phyloP scores from a whole-genome alignment of 495 filamentous ascomycete species.

The Penicillium simplicissimum region DNA sequence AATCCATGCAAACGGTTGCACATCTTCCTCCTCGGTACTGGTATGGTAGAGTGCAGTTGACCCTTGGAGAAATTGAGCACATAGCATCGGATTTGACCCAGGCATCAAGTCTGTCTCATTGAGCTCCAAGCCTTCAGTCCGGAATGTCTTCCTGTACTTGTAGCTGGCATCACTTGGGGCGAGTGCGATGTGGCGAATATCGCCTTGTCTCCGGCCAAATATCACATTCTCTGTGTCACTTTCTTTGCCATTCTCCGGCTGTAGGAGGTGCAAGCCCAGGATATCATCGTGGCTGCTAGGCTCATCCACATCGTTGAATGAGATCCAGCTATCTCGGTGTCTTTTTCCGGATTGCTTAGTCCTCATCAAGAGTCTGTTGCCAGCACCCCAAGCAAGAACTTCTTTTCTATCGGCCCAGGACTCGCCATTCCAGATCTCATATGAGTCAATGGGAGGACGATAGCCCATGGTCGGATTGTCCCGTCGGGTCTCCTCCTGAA shows the following conservation, averaged over 20 bases:
- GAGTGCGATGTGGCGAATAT: conserved; percentile 41
- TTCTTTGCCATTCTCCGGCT: conserved; percentile 33
- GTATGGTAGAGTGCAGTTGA: conserved; percentile 50
- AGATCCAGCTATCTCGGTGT: conserved; percentile 43
- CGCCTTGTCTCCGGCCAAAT: conserved; percentile 41
- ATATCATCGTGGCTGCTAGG: conserved; percentile 65
- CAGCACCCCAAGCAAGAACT: conserved; percentile 63
- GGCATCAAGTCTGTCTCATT: conserved; percentile 36
- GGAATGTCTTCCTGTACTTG: conserved; percentile 36
- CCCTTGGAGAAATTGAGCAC: conserved; percentile 48
- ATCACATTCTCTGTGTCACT: conserved; percentile 40
- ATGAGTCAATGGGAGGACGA: conserved; percentile 61
- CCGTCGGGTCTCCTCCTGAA: conserved; percentile 30
- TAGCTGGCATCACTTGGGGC: conserved; percentile 26
- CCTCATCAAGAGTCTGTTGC: conserved; percentile 55
- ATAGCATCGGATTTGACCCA: conserved; percentile 40
- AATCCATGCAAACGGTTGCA: conserved; percentile 43
- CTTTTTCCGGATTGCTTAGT: conserved; percentile 32
- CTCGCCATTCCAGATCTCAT: conserved; percentile 54
- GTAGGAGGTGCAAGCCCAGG: conserved; percentile 55
- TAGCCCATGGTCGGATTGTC: conserved; percentile 65
- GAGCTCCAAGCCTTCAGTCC: conserved; percentile 31
- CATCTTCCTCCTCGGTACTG: conserved; percentile 25
- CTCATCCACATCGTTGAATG: conserved; percentile 52
- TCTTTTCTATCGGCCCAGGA: conserved; percentile 57